Conservation (phyloP, 371 early-diverging fungal species). For the Rhizomucor miehei region DNA sequence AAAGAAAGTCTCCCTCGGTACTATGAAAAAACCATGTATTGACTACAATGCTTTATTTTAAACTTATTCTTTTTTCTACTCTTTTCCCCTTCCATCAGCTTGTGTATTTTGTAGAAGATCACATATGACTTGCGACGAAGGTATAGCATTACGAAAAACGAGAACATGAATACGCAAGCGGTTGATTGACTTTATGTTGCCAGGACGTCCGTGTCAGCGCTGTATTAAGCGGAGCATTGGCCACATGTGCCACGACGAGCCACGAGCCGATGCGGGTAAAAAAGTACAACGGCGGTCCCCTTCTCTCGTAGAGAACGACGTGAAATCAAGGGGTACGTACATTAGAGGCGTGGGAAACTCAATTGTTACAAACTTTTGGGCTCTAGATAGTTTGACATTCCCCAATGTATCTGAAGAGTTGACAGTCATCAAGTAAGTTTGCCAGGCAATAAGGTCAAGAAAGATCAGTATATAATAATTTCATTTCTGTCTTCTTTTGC, state of each 20-base stretch:
- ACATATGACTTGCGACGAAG: conserved; percentile 80
- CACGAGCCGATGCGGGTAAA: conserved; percentile 4
- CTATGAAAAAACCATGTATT: not conserved
- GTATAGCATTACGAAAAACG: conserved; percentile 19
- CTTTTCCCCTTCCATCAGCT: conserved; percentile 40
- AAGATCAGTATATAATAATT: no score
- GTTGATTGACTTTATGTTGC: not conserved
- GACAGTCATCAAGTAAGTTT: no score
- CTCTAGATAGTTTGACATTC: no score
- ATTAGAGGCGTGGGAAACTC: no score
- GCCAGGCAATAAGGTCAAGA: no score
- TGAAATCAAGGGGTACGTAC: no score
- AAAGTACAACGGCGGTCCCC: not conserved
- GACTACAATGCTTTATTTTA: not conserved
- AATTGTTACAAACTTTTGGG: no score
- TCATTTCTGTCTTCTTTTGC: no score
- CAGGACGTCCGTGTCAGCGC: conserved; percentile 87
- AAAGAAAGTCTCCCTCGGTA: conserved; percentile 15
- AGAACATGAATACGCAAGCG: no score
- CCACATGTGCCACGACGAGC: conserved; percentile 75
- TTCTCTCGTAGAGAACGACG: no score
- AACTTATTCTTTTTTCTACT: not conserved
- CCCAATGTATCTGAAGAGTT: no score
- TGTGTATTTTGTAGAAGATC: conserved; percentile 79
- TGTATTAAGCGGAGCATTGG: conserved; percentile 89